Percentiles rank a stretch among this genome's conserved stretches.
phyloP scores from a whole-genome alignment of 1,284 basidiomycete genomes.

The Ceraceosorus bombacis region DNA sequence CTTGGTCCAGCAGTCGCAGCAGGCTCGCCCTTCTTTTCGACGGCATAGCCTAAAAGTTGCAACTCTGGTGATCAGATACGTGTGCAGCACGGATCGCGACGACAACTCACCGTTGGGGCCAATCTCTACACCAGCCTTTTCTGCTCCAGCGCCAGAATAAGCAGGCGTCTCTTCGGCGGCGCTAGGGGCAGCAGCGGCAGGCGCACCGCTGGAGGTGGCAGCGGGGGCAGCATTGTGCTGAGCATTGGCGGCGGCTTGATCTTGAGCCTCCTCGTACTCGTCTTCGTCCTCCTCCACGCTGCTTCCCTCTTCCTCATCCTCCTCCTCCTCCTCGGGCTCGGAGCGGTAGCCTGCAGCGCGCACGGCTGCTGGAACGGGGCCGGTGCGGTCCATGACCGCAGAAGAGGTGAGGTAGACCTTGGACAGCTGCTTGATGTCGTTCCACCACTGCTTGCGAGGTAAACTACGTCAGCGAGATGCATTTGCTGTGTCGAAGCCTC shows the following conservation, averaged over 20 bases:
- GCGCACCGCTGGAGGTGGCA: constrained; percentile 38
- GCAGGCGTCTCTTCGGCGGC: constrained; percentile 44
- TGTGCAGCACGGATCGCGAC: neutral
- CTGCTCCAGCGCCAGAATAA: constrained; percentile 43
- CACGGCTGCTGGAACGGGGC: constrained; percentile 87
- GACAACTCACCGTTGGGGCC: constrained; percentile 56
- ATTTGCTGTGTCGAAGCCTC: too few species aligned
- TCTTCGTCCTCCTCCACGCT: constrained; percentile 62
- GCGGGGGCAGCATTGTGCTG: constrained; percentile 19
- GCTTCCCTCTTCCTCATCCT: constrained; percentile 65
- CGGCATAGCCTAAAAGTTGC: constrained; percentile 15
- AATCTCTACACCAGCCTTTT: constrained; percentile 52
- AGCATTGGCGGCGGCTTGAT: constrained; percentile 16
- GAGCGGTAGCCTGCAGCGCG: constrained; percentile 71
- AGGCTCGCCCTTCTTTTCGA: constrained; percentile 50
- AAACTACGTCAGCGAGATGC: too few species aligned
- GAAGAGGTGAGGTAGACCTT: constrained; percentile 90
- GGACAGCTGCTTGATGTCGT: constrained; percentile 91
- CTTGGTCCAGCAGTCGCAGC: constrained; percentile 26
- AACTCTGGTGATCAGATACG: neutral
- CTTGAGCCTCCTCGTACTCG: constrained; percentile 51
- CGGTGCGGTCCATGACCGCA: constrained; percentile 85
- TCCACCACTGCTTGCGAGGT: constrained; percentile 67
- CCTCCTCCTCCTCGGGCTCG: constrained; percentile 56
- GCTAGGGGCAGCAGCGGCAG: constrained; percentile 2